Conservation (phyloP, 129 eudicot species). For the Mikania micrantha region DNA sequence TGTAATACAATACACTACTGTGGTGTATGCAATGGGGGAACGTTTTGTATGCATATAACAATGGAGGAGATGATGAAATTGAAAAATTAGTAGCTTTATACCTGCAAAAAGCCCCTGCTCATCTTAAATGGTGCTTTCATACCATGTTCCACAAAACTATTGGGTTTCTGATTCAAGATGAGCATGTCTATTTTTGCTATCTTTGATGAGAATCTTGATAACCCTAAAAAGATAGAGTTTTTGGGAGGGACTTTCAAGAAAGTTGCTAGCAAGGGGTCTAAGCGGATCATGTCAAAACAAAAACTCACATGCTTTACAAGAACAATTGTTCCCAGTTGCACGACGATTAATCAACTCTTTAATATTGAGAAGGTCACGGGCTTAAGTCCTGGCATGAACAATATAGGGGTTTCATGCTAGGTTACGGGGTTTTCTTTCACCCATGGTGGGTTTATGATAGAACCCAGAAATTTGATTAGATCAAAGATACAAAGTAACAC, state of each 20-base stretch:
- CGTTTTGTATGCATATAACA: slow-evolving; percentile 43
- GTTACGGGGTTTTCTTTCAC: no score
- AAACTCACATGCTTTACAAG: slow-evolving; percentile 40
- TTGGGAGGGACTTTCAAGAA: slow-evolving; percentile 52
- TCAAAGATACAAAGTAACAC: no score
- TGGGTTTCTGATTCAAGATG: slow-evolving; percentile 64
- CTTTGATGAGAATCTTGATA: slow-evolving; percentile 41
- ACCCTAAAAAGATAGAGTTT: slow-evolving; percentile 35
- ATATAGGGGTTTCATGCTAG: no score
- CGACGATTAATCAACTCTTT: slow-evolving; percentile 31
- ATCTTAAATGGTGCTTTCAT: slow-evolving; percentile 69
- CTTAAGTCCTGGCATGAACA: no score
- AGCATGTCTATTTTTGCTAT: slow-evolving; percentile 54
- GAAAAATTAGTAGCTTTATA: slow-evolving; percentile 56
- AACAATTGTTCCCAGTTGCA: slow-evolving; percentile 45
- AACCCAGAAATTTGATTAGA: no score
- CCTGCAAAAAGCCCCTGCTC: slow-evolving; percentile 53
- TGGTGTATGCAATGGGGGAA: slow-evolving; percentile 57
- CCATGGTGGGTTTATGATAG: no score
- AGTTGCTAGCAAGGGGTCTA: slow-evolving; percentile 41
- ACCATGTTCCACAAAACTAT: slow-evolving; percentile 48
- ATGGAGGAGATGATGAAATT: slow-evolving; percentile 44
- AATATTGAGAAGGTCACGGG: no score
- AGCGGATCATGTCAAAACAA: slow-evolving; percentile 33
- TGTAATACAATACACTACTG: slow-evolving; percentile 43